Evolutionary conservation across 176 grass and related monocot genomes (phyloP).

Genomic region (Oryza meridionalis): DNA sequence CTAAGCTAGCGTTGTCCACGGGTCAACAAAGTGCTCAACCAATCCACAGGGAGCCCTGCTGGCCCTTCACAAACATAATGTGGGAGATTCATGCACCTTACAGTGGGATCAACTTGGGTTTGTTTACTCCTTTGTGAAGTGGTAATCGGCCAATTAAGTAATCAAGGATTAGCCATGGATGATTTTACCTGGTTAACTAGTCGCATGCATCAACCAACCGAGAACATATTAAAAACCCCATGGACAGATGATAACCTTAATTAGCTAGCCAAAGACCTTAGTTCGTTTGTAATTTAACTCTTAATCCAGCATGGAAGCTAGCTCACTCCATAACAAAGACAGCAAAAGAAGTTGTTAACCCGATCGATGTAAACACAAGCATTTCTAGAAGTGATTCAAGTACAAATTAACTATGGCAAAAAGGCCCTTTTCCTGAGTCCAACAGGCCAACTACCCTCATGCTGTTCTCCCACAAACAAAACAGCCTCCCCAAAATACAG

Average conservation of each 20-base stretch:
- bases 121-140: not conserved
- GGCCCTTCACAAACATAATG: not conserved
- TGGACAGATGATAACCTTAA: not conserved
- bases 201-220: not conserved
- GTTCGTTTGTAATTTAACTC: slow-evolving; percentile 25
- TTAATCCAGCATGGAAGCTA: not conserved
- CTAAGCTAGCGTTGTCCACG: slow-evolving; percentile 11
- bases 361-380: not conserved
- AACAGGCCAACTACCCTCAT: slow-evolving; percentile 38
- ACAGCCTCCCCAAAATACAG: not conserved
- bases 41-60: slow-evolving; percentile 16
- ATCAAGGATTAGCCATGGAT: not conserved
- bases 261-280: not conserved
- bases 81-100: not conserved
- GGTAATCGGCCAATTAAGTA: not conserved
- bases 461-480: not conserved
- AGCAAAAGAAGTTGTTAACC: not conserved
- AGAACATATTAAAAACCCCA: not conserved
- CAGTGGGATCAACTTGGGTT: slow-evolving; percentile 6
- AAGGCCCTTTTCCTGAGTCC: slow-evolving; percentile 25
- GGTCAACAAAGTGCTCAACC: slow-evolving; percentile 34
- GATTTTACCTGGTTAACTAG: not conserved
- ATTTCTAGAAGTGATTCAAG: not conserved
- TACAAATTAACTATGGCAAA: not conserved
- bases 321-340: not conserved